A percentile compares a stretch with the other conserved stretches of the same genome.
Conservation (phyloP, 129 eudicot species). For the Helianthus annuus region DNA sequence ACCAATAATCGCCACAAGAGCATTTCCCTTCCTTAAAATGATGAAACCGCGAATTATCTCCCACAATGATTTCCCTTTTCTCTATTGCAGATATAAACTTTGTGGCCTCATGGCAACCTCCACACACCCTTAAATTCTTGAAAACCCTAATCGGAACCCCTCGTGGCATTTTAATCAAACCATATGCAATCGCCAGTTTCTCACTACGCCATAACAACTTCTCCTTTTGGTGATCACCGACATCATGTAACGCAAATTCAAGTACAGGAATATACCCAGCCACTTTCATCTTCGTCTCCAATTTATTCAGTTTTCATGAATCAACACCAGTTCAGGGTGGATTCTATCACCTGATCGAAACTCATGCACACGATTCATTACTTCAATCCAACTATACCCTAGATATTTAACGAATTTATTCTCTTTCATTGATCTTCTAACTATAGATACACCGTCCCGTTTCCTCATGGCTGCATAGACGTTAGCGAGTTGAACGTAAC, state of each 20-base stretch:
- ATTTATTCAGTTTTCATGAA: constrained; percentile 53
- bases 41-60: constrained; percentile 84
- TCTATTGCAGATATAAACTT: constrained; percentile 67
- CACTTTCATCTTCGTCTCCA: constrained; percentile 68
- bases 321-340: constrained; percentile 53
- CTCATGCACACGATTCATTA: constrained; percentile 65
- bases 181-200: constrained; percentile 81
- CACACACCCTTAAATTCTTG: constrained; percentile 79
- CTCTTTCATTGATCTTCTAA: constrained; percentile 68
- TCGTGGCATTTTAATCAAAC: constrained; percentile 51
- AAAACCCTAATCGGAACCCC: constrained; percentile 60
- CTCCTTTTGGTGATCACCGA: constrained; percentile 66
- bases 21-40: constrained; percentile 66
- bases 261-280: constrained; percentile 77
- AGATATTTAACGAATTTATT: constrained; percentile 60
- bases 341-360: constrained; percentile 70
- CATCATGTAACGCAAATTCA: constrained; percentile 70
- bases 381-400: constrained; percentile 88
- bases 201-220: constrained; percentile 77
- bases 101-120: constrained; percentile 72
- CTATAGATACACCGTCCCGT: constrained; percentile 67
- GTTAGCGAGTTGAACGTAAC: constrained; percentile 85
- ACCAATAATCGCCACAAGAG: constrained; percentile 93
- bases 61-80: constrained; percentile 71
- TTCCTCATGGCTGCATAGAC: constrained; percentile 57